These are phyloP conservation scores for Butyriboletus loyo DNA, from an alignment of 768 basidiomycete genomes.

Conservation along the genomic window DNA sequence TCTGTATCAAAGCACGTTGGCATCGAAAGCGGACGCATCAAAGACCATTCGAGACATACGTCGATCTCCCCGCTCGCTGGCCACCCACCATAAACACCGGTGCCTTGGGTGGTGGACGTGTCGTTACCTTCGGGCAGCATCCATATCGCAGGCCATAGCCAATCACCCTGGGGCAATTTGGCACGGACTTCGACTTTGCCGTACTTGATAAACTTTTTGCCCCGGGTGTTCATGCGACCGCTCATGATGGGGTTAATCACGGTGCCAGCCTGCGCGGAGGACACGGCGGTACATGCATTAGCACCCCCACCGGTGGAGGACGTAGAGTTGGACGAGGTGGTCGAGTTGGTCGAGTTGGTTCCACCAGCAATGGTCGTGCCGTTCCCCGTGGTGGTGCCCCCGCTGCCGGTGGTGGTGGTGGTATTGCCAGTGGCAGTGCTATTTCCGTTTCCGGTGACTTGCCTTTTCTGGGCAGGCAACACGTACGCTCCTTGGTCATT, in stretches of 20 bases:
- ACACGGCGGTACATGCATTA: slow-evolving; percentile 43
- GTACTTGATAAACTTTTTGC: slow-evolving; percentile 46
- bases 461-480: slow-evolving; percentile 23
- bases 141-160: slow-evolving; percentile 36
- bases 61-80: slow-evolving; percentile 59
- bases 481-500: slow-evolving; percentile 26
- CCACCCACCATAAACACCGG: slow-evolving; percentile 37
- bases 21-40: background rate
- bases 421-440: background rate
- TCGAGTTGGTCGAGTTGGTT: slow-evolving; percentile 24
- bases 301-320: slow-evolving; percentile 7
- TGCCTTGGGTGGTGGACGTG: slow-evolving; percentile 14
- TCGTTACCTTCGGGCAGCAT: slow-evolving; percentile 29
- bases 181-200: slow-evolving; percentile 61
- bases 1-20: slow-evolving; percentile 29
- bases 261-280: slow-evolving; percentile 30
- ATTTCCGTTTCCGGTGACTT: slow-evolving; percentile 12
- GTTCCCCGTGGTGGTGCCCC: background rate
- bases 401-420: background rate
- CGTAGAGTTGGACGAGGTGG: slow-evolving; percentile 19
- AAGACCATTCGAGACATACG: slow-evolving; percentile 33
- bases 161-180: slow-evolving; percentile 54
- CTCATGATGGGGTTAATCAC: slow-evolving; percentile 54
- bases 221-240: slow-evolving; percentile 52
- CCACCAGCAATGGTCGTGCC: slow-evolving; percentile 7